Evolutionary conservation across 495 filamentous ascomycete genomes (phyloP).

Genomic region (Penicillium maclennaniae): DNA sequence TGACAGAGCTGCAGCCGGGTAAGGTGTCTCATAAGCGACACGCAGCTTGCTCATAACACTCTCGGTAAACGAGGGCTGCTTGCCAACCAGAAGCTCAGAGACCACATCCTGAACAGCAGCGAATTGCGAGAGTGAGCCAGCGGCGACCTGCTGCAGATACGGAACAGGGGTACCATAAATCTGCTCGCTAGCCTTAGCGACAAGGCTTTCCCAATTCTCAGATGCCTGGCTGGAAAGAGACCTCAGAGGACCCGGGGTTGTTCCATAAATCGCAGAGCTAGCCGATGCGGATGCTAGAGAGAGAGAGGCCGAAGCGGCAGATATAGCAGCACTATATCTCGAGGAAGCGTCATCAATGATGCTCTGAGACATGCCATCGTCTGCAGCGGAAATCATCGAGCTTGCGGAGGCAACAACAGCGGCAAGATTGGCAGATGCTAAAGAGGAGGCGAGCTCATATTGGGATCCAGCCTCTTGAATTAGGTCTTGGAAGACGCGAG

Average conservation of each 20-base stretch:
- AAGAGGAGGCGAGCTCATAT: conserved; percentile 43
- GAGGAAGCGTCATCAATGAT: conserved; percentile 48
- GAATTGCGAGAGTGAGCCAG: conserved; percentile 56
- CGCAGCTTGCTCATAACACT: conserved; percentile 69
- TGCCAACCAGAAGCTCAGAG: conserved; percentile 70
- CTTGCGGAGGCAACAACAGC: conserved; percentile 44
- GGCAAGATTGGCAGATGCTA: conserved; percentile 48
- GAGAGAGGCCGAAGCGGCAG: conserved; percentile 44
- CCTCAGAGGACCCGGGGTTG: conserved; percentile 40
- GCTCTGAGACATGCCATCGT: conserved; percentile 35
- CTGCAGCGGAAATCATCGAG: conserved; percentile 41
- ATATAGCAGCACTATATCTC: conserved; percentile 43
- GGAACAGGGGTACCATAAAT: conserved; percentile 72
- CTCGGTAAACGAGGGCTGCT: conserved; percentile 79
- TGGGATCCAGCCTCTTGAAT: conserved; percentile 45
- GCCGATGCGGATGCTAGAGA: conserved; percentile 54
- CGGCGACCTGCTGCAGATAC: conserved; percentile 52
- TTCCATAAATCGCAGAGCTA: conserved; percentile 41
- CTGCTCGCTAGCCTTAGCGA: conserved; percentile 64
- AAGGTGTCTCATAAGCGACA: conserved; percentile 58
- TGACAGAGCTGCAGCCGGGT: conserved; percentile 44
- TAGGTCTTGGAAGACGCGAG: conserved; percentile 28
- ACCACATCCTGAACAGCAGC: conserved; percentile 67
- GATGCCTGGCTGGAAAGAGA: conserved; percentile 50
- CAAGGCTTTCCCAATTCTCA: conserved; percentile 62